phyloP scores from a whole-genome alignment of 495 filamentous ascomycete species.

The Thermothielavioides terrestris region DNA sequence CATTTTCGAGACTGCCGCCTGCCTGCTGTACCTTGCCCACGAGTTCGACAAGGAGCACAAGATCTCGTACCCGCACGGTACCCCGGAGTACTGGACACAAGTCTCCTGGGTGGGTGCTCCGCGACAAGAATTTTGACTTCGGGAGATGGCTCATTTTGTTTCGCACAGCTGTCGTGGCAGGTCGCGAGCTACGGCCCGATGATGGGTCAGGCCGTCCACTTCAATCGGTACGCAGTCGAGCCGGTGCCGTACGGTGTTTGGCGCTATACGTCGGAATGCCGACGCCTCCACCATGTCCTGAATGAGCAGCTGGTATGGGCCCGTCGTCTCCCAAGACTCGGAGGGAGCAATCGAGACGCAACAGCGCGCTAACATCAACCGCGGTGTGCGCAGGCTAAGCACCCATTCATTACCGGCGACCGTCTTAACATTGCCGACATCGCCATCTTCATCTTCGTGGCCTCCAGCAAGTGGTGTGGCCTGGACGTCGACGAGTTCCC shows the following conservation, averaged over 20 bases:
- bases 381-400: too few relatives aligned
- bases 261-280: neutral
- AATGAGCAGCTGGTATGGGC: neutral
- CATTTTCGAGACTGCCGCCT: neutral
- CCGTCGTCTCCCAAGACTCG: neutral
- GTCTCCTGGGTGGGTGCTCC: neutral
- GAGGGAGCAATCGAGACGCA: neutral
- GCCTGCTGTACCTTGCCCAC: neutral
- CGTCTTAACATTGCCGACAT: neutral
- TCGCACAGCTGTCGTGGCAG: neutral
- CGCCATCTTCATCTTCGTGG: too few relatives aligned
- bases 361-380: too few relatives aligned
- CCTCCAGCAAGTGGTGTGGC: too few relatives aligned
- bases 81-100: neutral
- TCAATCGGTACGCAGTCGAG: neutral
- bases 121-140: neutral
- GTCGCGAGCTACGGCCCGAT: neutral
- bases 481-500: too few relatives aligned
- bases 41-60: neutral
- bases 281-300: neutral
- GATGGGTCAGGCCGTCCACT: neutral
- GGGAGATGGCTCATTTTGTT: neutral
- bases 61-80: neutral
- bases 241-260: too few relatives aligned
- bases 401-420: neutral